phyloP scores from a whole-genome alignment of 148 eudicot species.

The Cornus suecica region DNA sequence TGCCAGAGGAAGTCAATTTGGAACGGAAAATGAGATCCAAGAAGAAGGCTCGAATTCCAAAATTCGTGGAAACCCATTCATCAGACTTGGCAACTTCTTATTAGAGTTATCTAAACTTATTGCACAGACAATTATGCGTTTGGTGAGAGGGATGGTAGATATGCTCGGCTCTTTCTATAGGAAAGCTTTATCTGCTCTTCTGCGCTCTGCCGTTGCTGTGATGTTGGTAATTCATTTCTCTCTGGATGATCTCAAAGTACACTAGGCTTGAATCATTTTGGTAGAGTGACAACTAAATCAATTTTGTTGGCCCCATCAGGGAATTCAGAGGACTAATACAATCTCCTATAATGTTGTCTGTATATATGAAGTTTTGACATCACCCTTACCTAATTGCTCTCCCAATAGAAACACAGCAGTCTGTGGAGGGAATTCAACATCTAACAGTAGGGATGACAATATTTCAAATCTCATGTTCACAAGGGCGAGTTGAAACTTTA shows the following conservation, averaged over 20 bases:
- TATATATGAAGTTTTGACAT: not conserved
- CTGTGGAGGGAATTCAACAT: too few relatives aligned
- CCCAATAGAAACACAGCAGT: not conserved
- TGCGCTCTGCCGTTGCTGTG: constrained; percentile 71
- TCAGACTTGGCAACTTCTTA: constrained; percentile 37
- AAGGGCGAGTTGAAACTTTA: not conserved
- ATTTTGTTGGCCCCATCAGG: not conserved
- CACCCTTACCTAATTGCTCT: not conserved
- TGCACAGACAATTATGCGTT: constrained; percentile 27
- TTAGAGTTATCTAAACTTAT: constrained; percentile 38
- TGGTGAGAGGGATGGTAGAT: constrained; percentile 52
- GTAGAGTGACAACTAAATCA: not conserved
- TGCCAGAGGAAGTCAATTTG: constrained; percentile 27
- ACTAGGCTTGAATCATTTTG: not conserved
- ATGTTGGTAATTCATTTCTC: constrained; percentile 51
- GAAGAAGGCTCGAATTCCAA: constrained; percentile 37
- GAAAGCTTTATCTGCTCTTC: constrained; percentile 64
- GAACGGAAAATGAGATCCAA: constrained; percentile 29
- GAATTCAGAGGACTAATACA: not conserved
- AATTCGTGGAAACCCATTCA: constrained; percentile 34
- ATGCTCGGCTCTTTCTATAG: constrained; percentile 50
- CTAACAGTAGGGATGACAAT: too few relatives aligned
- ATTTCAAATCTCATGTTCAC: not conserved
- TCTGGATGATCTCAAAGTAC: not conserved
- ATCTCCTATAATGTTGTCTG: not conserved